These are phyloP conservation scores for Pythium guiyangense DNA, from an alignment of 352 stramenopile genomes.

Conservation along the genomic window DNA sequence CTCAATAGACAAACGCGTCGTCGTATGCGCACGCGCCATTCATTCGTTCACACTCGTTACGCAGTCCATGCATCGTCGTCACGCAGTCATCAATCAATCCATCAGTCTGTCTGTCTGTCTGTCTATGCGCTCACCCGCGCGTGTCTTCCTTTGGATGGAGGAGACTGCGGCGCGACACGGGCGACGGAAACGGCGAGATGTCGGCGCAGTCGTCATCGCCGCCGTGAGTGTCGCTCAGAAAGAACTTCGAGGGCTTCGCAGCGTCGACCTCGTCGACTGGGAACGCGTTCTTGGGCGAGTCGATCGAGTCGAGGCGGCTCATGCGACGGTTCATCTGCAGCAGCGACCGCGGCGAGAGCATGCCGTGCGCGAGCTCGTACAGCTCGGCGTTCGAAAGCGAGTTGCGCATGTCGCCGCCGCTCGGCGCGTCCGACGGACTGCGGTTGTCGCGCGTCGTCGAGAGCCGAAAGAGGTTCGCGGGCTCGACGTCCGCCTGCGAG, in stretches of 20 bases:
- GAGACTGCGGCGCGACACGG: slow-evolving; percentile 17
- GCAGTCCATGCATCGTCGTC: too few species aligned
- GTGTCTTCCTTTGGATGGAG: slow-evolving; percentile 22
- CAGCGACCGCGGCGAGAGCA: slow-evolving; percentile 64
- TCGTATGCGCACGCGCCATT: too few species aligned
- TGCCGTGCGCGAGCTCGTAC: slow-evolving; percentile 77
- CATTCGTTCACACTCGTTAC: not conserved
- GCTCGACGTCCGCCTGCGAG: slow-evolving; percentile 55
- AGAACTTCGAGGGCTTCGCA: slow-evolving; percentile 6
- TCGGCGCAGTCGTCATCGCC: slow-evolving; percentile 8
- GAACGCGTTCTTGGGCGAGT: slow-evolving; percentile 55
- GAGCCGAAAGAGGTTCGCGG: slow-evolving; percentile 59
- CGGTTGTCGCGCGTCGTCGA: not conserved
- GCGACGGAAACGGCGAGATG: slow-evolving; percentile 16
- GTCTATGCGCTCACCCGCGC: slow-evolving; percentile 12
- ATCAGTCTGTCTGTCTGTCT: not conserved
- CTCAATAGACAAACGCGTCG: too few species aligned
- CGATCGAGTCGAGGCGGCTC: slow-evolving; percentile 63
- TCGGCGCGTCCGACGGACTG: slow-evolving; percentile 9
- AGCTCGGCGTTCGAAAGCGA: slow-evolving; percentile 66
- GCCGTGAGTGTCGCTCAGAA: slow-evolving; percentile 14
- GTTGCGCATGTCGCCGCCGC: slow-evolving; percentile 18
- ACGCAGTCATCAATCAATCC: not conserved
- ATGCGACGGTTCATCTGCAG: slow-evolving; percentile 63
- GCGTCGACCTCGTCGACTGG: slow-evolving; percentile 32